Evolutionary conservation across 352 stramenopile genomes (phyloP), one percentile per base, ranked within the genome.

Genomic region (Globisporangium ultimum): DNA sequence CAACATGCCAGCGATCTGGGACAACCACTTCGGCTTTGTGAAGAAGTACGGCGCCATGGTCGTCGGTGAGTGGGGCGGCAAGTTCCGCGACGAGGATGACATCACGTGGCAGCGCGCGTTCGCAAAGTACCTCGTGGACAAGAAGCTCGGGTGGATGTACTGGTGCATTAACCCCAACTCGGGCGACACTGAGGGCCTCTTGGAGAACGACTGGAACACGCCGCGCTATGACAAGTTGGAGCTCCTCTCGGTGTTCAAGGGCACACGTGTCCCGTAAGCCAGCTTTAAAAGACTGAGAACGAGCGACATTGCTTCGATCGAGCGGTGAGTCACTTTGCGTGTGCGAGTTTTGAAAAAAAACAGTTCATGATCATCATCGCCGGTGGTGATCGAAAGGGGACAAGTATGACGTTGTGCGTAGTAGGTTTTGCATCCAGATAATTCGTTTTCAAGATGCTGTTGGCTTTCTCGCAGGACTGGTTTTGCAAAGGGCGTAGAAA

Each of bases 1-100:
- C 40, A 70, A 72, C 51, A 58, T 72, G 56, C 61, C 65, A n/a
- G 32, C 48, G 18, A 72, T 72, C 20, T 72, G 65, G 65, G 48
- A 69, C 43, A 8, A 32, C 4, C 57, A 66, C 18, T 64, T 72
- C 46, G 65, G 65, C 24, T 58, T 51, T 40, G 58, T 63, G 32
- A 45, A 28, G 1, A 14, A 14, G 4, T 32, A 32, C 48, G 61
- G 22, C 15, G 38, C 61, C 10, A 17, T 70, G 8, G 64, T 70
- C 3, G 43, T 64, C 17, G 64, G 64, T 14, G 64, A 70, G 28
- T 70, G 57, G 55, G 64, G 64, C 0, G 64, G 64, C 22, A 64
- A 43, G 15, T 55, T 15, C n/a, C n/a, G 14, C 22, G 64, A 70
- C 34, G n/a, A 34, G 8, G 24, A 32, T 5, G 24, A 32, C 24